Conservation (phyloP, 2,329 filamentous ascomycete species). For the Alternaria hordeiaustralica region DNA sequence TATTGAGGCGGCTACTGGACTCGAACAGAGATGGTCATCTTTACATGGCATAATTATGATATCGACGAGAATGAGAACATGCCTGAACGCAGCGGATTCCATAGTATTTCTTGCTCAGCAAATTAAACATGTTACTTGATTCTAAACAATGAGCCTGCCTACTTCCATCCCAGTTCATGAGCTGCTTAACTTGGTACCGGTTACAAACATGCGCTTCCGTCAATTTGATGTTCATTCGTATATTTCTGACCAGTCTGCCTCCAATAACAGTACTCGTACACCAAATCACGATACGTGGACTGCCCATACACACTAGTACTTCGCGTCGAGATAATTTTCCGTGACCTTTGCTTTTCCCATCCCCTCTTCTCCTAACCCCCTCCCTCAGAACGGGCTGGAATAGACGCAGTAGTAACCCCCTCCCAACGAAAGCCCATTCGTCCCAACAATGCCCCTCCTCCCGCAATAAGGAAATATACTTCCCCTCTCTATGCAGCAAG, state of each 20-base stretch:
- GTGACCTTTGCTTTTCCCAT: not conserved
- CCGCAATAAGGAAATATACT: not conserved
- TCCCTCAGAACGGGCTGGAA: too few species aligned
- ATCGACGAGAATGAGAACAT: conserved; percentile 17
- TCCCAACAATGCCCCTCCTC: not conserved
- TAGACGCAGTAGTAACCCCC: too few species aligned
- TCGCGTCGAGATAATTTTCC: not conserved
- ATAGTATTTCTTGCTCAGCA: conserved; percentile 8
- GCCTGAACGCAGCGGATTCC: conserved; percentile 10
- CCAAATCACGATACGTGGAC: not conserved
- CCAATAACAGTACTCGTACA: not conserved
- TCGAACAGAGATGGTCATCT: conserved; percentile 8
- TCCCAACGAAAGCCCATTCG: not conserved
- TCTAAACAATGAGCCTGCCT: not conserved
- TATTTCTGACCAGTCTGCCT: not conserved
- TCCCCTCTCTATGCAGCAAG: not conserved
- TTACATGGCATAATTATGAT: conserved; percentile 16
- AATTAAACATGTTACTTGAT: conserved; percentile 9
- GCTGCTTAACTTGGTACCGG: not conserved
- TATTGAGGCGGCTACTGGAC: not conserved
- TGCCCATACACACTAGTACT: not conserved
- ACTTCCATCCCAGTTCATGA: not conserved
- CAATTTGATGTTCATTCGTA: not conserved
- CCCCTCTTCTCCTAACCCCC: not conserved
- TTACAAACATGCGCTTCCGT: not conserved